These are phyloP conservation scores for Boechera retrofracta DNA, from an alignment of 345 rosid genomes.

Conservation along the genomic window DNA sequence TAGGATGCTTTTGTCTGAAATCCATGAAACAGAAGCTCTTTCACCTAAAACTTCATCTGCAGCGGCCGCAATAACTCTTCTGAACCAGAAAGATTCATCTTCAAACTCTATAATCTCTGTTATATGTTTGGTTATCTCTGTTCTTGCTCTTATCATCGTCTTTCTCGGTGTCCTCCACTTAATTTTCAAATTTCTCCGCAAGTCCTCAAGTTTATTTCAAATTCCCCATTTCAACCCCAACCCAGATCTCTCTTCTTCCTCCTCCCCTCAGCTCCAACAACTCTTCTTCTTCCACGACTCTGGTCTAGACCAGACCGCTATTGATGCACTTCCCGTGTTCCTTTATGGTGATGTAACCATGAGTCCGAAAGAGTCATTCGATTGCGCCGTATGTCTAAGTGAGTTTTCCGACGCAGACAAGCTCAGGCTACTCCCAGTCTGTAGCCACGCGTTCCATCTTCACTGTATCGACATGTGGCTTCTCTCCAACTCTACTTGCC, in stretches of 20 bases:
- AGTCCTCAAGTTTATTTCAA: conserved; percentile 52
- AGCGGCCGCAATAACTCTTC: background rate
- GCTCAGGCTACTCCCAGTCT: conserved; percentile 68
- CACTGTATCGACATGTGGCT: conserved; percentile 80
- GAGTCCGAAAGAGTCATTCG: conserved; percentile 68
- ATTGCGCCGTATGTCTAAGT: conserved; percentile 74
- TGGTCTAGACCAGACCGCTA: conserved; percentile 66
- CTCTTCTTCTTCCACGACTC: conserved; percentile 71
- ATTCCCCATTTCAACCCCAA: conserved; percentile 52
- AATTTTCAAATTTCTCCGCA: conserved; percentile 57
- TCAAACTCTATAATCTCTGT: conserved; percentile 53
- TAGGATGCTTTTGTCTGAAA: conserved; percentile 20
- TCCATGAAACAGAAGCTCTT: conserved; percentile 18
- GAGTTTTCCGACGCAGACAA: conserved; percentile 63
- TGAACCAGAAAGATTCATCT: conserved; percentile 32
- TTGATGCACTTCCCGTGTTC: conserved; percentile 79
- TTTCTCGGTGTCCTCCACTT: conserved; percentile 65
- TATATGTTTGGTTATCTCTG: conserved; percentile 55
- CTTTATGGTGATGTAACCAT: conserved; percentile 52
- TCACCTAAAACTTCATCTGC: conserved; percentile 19
- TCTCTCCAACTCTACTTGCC: conserved; percentile 82
- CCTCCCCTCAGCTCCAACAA: conserved; percentile 71
- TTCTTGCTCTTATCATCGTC: conserved; percentile 60
- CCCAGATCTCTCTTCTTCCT: conserved; percentile 52
- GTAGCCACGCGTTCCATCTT: conserved; percentile 79